Evolutionary conservation across 1,284 basidiomycete species (phyloP), one percentile per base, ranked within the genome.

Genomic region (Ceraceosorus bombacis): DNA sequence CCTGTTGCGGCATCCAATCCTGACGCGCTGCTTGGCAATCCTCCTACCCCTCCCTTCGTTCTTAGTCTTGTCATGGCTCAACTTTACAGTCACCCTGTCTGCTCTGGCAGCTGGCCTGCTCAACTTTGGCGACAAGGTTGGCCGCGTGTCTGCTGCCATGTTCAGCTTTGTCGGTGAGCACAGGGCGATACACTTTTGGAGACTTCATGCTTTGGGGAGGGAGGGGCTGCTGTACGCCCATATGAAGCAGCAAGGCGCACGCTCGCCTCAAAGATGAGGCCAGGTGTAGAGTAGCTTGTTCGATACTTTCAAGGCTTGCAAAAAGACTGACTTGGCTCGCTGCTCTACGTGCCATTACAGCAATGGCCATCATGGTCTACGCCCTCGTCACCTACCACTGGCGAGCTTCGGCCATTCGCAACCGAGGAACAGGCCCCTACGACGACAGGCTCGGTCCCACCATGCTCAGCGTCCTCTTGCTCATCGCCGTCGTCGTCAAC

Each of bases 281-380:
- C 43, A 46, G 4, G 43, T 10, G 43, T 10, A 46, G 43, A 46
- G 27, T 27, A 27, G 27, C 27, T 27, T n/a, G n/a, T n/a, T n/a
- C n/a, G n/a, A 27, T 27, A 27, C 27, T 27, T 27, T 27, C 27
- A 10, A 48, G 40, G 27, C n/a, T 43, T 7, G 12, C 37, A 1
- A 15, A 2, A 27, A 50, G 38, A 7, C 7, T 27, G 10, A 17
- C 10, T 48, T 55, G 48, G 9, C 17, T 6, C 5, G 10, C 49
- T 41, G 38, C 53, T 39, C 17, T 17, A 38, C 38, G 8, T 58
- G 46, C 43, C 41, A 61, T 54, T 61, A 59, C 72, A 94, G 93
- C 94, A 49, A 90, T 96, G 85, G 89, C 85, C 10, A 91, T 96
- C 68, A 97, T 97, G 94, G 78, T 91, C 40, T 97, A 96, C 78